Conservation (phyloP, 1,139 yeast species). For the Magnusiomyces ingens region DNA sequence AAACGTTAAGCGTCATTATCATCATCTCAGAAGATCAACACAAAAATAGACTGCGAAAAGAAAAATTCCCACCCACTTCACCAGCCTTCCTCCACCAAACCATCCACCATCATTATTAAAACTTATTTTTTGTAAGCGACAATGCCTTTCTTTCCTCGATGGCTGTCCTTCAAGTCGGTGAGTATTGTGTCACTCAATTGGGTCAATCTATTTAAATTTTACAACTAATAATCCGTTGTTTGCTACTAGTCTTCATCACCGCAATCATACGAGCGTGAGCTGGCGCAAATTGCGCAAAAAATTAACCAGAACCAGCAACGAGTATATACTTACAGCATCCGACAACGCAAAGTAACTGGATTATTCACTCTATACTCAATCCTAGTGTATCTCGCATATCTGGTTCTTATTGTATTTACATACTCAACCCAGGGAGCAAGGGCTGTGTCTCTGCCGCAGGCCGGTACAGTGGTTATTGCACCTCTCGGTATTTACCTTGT, state of each 20-base stretch:
- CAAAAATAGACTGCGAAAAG: no score
- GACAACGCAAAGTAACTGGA: constrained; percentile 27
- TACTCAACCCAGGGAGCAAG: neutral
- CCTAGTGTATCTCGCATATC: constrained; percentile 23
- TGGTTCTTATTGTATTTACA: constrained; percentile 18
- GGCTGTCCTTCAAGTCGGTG: no score
- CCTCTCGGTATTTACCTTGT: constrained; percentile 23
- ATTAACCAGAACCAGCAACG: constrained; percentile 24
- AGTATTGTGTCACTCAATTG: no score
- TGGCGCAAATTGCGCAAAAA: constrained; percentile 26
- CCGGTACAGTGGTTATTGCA: constrained; percentile 9
- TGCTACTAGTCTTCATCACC: constrained; percentile 1
- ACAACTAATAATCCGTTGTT: no score
- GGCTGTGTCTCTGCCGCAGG: neutral
- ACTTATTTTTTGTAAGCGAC: no score
- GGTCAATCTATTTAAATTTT: no score
- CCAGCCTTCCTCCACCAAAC: no score
- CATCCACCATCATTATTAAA: no score
- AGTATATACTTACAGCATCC: constrained; percentile 20
- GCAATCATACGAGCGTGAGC: constrained; percentile 27
- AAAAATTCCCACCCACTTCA: no score
- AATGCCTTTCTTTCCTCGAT: no score
- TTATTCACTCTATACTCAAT: constrained; percentile 28
- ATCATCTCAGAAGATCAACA: no score
- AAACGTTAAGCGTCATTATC: no score